Conservation (phyloP, 306 rosid species). For the Dryas octopetala region DNA sequence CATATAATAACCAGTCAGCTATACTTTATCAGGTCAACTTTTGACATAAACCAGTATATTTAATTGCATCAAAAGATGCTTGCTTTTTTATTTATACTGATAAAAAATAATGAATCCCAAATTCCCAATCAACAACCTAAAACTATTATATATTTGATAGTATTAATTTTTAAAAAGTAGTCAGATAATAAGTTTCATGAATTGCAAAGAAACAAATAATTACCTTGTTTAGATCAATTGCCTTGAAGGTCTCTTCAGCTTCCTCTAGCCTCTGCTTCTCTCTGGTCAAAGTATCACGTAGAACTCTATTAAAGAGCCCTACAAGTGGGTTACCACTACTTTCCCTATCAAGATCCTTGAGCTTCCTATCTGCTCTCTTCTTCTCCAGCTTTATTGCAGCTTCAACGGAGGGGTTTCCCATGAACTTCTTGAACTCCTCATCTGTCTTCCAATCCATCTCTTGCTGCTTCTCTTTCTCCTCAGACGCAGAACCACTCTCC, state of each 20-base stretch:
- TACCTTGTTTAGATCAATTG: constrained; percentile 87
- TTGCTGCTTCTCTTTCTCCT: constrained; percentile 51
- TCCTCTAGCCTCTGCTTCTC: constrained; percentile 69
- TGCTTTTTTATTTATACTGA: neutral
- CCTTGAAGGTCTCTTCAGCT: constrained; percentile 68
- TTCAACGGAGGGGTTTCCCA: constrained; percentile 85
- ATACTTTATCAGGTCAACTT: neutral
- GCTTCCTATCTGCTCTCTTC: constrained; percentile 81
- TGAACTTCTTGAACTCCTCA: constrained; percentile 79
- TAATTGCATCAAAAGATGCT: neutral
- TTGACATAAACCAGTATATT: neutral
- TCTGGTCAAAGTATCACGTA: constrained; percentile 46
- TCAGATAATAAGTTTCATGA: neutral
- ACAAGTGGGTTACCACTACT: constrained; percentile 48
- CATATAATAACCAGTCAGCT: neutral
- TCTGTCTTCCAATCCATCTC: constrained; percentile 81
- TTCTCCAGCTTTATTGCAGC: constrained; percentile 92
- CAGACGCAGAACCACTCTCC: constrained; percentile 12
- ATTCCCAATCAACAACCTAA: no score
- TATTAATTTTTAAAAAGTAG: no score
- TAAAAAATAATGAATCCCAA: no score
- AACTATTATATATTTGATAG: no score
- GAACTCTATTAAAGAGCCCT: constrained; percentile 36
- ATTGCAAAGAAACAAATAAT: neutral
- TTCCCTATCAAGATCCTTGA: constrained; percentile 72